Evolutionary conservation across 768 basidiomycete genomes (phyloP), one percentile per base, ranked within the genome.

Genomic region (Suillus subalutaceus): DNA sequence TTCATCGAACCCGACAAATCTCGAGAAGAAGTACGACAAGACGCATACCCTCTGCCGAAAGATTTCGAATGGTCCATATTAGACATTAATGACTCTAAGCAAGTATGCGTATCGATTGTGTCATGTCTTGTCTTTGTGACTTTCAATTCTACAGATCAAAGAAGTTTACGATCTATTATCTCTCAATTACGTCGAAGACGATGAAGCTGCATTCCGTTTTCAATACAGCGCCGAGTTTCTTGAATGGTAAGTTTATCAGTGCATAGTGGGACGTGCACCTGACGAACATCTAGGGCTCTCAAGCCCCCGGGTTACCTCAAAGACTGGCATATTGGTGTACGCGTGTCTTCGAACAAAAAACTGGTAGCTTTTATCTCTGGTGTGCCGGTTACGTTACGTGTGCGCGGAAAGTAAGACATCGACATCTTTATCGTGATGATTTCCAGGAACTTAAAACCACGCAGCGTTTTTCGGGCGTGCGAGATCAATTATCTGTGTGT

Each of bases 401-500:
- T 97, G 10, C 90, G 96, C 52, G 78, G 85, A 65, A 88, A 90
- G 97, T 97, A 72, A 75, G 91, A 77, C 26, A 52, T 50, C 63
- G 91, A 77, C 23, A 52, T 50, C 63, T 18, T 40, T 52, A 37
- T 50, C 20, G 16, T 63, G 12, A 62, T 50, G n/a, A 12, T 61
- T 40, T 48, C 23, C 50, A 44, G 62, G 23, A 55, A 30, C 56
- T 66, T 70, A 58, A 70, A 48, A 16, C n/a, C 35, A 71, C 65
- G 43, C 67, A 96, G 93, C 56, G 78, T 82, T 6, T 84, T 99
- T 73, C 80, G 78, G 37, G 87, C 89, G 50, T 90, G 89, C 75
- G 97, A 99, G 78, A 96, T 99, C 81, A 99, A 99, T 78, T 99
- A 93, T 79, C 90, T 99, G 60, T 97, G 95, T 72, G 90, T 98